A percentile compares a stretch with the other conserved stretches of the same genome.
These are phyloP conservation scores for Nyssa sinensis DNA, from an alignment of 148 eudicot genomes.

Conservation along the genomic window DNA sequence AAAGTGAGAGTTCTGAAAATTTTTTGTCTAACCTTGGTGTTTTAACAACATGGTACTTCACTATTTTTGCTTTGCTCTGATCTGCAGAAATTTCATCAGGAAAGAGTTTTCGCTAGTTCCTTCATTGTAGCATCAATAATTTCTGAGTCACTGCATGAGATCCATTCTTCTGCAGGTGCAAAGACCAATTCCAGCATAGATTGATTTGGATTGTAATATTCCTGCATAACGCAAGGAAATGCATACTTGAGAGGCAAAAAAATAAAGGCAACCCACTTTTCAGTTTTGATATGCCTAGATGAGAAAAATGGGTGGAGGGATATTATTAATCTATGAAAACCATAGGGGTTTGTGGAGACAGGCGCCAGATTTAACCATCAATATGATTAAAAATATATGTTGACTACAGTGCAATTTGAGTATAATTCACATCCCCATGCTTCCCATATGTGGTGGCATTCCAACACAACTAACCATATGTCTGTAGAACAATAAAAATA, in stretches of 20 bases:
- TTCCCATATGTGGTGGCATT: background rate
- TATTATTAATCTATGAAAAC: background rate
- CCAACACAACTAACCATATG: background rate
- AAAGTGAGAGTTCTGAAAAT: background rate
- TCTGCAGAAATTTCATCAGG: conserved; percentile 96
- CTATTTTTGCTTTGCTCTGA: conserved; percentile 94
- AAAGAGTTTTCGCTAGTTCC: conserved; percentile 90
- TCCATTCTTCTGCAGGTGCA: conserved; percentile 99
- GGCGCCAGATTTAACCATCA: background rate
- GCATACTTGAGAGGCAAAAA: background rate
- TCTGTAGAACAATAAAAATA: background rate
- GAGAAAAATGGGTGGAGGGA: conserved; percentile 1
- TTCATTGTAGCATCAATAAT: conserved; percentile 95
- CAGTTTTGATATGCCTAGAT: background rate
- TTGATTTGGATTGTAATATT: conserved; percentile 75
- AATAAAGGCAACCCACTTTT: conserved; percentile 5
- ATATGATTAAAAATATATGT: background rate
- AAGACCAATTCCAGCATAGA: conserved; percentile 98
- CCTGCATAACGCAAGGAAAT: conserved; percentile 46
- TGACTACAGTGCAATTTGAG: background rate
- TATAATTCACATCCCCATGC: no score
- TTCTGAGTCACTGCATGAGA: conserved; percentile 72
- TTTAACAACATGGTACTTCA: conserved; percentile 93
- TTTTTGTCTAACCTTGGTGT: conserved; percentile 88
- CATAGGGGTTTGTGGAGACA: background rate